A percentile compares a stretch with the other conserved stretches of the same genome.
Evolutionary conservation across 176 grass and related monocot genomes (phyloP).

Genomic region (Typha latifolia): DNA sequence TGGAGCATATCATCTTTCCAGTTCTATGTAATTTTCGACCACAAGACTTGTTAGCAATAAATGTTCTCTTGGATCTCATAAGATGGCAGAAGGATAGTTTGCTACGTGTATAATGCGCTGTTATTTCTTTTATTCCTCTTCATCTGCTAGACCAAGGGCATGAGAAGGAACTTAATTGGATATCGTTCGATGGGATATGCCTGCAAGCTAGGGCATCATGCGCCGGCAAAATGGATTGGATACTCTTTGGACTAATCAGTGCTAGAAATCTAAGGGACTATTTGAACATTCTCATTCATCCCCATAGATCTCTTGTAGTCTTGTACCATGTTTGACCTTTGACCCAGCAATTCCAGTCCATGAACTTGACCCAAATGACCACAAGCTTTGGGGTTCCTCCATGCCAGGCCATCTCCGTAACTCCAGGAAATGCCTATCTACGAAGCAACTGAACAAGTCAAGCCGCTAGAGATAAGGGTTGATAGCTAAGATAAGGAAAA

Average conservation of each 20-base stretch:
- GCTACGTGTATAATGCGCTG: too few species aligned
- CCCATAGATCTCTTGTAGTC: neutral
- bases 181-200: too few species aligned
- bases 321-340: neutral
- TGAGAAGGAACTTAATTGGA: too few species aligned
- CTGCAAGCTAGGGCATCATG: too few species aligned
- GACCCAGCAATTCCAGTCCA: neutral
- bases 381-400: neutral
- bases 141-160: too few species aligned
- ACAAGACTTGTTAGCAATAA: neutral
- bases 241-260: too few species aligned
- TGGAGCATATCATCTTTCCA: constrained; percentile 4
- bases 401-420: neutral
- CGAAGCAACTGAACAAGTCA: constrained; percentile 1
- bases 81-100: too few species aligned
- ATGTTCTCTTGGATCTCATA: too few species aligned
- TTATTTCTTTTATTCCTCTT: too few species aligned
- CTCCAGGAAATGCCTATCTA: neutral
- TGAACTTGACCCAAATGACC: neutral
- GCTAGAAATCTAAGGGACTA: neutral
- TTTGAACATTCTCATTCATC: neutral
- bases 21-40: neutral
- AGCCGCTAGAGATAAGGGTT: neutral
- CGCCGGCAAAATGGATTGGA: too few species aligned
- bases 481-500: neutral